These are phyloP conservation scores for Rickenella mellea DNA, from an alignment of 768 basidiomycete species.

Conservation along the genomic window DNA sequence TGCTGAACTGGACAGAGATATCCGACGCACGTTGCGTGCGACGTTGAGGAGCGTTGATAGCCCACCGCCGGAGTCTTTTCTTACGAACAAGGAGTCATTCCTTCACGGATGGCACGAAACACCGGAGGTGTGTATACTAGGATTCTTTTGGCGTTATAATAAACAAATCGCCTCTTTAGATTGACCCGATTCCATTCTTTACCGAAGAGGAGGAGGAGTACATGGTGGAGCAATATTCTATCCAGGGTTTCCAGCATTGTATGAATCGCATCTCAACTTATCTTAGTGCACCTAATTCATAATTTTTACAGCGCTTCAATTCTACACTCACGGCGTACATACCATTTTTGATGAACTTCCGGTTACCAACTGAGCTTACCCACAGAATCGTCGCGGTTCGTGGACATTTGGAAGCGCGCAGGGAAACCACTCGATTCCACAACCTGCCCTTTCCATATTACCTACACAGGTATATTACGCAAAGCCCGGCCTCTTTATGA, in stretches of 20 bases:
- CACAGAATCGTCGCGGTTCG: slow-evolving; percentile 28
- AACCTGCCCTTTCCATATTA: slow-evolving; percentile 30
- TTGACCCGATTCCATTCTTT: slow-evolving; percentile 54
- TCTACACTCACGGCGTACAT: slow-evolving; percentile 48
- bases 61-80: slow-evolving; percentile 46
- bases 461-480: slow-evolving; percentile 24
- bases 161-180: slow-evolving; percentile 25
- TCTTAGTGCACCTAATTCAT: neutral
- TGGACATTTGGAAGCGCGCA: slow-evolving; percentile 29
- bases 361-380: neutral
- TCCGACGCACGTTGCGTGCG: slow-evolving; percentile 47
- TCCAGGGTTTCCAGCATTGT: slow-evolving; percentile 56
- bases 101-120: slow-evolving; percentile 42
- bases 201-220: slow-evolving; percentile 57
- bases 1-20: slow-evolving; percentile 44
- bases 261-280: slow-evolving; percentile 16
- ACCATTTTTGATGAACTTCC: neutral
- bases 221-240: slow-evolving; percentile 50
- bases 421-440: slow-evolving; percentile 32
- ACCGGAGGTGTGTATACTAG: slow-evolving; percentile 24
- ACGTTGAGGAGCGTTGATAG: slow-evolving; percentile 43
- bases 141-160: neutral
- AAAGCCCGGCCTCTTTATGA: neutral
- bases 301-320: slow-evolving; percentile 42
- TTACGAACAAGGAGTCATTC: slow-evolving; percentile 40